Conservation (phyloP, 2,329 filamentous ascomycete genomes). For the Cladophialophora exuberans region DNA sequence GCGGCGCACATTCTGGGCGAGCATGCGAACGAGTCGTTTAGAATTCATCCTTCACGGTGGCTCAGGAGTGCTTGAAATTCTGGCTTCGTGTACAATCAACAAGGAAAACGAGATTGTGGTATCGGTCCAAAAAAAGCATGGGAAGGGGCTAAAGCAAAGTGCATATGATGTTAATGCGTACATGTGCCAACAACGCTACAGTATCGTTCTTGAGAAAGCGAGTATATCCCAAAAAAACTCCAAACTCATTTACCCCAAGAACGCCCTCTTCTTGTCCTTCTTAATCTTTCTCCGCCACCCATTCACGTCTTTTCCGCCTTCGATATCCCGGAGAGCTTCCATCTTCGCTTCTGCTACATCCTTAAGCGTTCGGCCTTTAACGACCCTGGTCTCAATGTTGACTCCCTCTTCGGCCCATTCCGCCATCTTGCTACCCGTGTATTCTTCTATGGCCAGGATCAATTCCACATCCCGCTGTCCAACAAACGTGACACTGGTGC, state of each 20-base stretch:
- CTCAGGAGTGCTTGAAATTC: too few species aligned
- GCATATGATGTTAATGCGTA: too few species aligned
- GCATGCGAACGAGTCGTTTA: too few species aligned
- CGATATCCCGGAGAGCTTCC: constrained; percentile 86
- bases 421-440: constrained; percentile 80
- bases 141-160: too few species aligned
- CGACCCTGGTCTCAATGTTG: constrained; percentile 86
- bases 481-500: constrained; percentile 83
- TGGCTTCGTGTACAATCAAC: too few species aligned
- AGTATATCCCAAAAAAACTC: too few species aligned
- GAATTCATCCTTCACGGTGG: too few species aligned
- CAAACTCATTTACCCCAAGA: constrained; percentile 3
- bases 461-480: constrained; percentile 92
- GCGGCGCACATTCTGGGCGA: too few species aligned
- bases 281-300: constrained; percentile 68
- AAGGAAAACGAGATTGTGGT: too few species aligned
- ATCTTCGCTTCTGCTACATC: constrained; percentile 93
- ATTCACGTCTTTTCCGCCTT: constrained; percentile 86
- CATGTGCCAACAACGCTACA: background rate
- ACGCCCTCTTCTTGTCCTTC: constrained; percentile 26
- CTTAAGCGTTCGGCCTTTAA: constrained; percentile 78
- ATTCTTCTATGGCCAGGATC: constrained; percentile 83
- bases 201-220: background rate
- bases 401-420: constrained; percentile 89
- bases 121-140: too few species aligned